A percentile compares a stretch with the other conserved stretches of the same genome.
Conservation (phyloP, 352 stramenopile genomes). For the Thalassiosira sp. region DNA sequence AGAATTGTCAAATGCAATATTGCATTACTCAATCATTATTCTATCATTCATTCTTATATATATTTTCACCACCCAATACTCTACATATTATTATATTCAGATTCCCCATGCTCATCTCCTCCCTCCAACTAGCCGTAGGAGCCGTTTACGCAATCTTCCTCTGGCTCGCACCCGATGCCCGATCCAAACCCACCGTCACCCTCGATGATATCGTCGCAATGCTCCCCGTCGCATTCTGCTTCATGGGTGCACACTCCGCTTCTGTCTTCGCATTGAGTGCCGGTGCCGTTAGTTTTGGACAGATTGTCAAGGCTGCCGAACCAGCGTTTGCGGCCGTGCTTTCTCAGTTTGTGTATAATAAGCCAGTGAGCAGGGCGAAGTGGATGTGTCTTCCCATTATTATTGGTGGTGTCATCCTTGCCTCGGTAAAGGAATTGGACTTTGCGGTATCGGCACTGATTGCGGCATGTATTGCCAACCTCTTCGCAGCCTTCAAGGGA, state of each 20-base stretch:
- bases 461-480: conserved; percentile 83
- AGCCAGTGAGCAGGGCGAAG: conserved; percentile 84
- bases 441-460: conserved; percentile 83
- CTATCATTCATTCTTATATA: too few relatives aligned
- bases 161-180: conserved; percentile 84
- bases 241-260: conserved; percentile 82
- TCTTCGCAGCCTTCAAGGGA: conserved; percentile 85
- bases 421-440: conserved; percentile 85
- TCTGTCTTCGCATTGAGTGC: conserved; percentile 84
- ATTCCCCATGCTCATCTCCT: conserved; percentile 85
- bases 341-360: conserved; percentile 84
- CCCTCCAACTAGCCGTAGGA: conserved; percentile 83
- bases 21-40: too few relatives aligned
- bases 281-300: conserved; percentile 82
- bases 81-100: conserved; percentile 3
- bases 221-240: conserved; percentile 84
- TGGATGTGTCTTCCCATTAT: conserved; percentile 85
- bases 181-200: conserved; percentile 70
- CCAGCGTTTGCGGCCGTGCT: conserved; percentile 85
- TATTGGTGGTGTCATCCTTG: conserved; percentile 85
- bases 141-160: conserved; percentile 84
- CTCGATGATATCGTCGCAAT: conserved; percentile 83
- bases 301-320: conserved; percentile 87
- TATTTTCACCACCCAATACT: not conserved
- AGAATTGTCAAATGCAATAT: too few relatives aligned